phyloP scores from a whole-genome alignment of 306 rosid genomes.

The Argentina anserina region DNA sequence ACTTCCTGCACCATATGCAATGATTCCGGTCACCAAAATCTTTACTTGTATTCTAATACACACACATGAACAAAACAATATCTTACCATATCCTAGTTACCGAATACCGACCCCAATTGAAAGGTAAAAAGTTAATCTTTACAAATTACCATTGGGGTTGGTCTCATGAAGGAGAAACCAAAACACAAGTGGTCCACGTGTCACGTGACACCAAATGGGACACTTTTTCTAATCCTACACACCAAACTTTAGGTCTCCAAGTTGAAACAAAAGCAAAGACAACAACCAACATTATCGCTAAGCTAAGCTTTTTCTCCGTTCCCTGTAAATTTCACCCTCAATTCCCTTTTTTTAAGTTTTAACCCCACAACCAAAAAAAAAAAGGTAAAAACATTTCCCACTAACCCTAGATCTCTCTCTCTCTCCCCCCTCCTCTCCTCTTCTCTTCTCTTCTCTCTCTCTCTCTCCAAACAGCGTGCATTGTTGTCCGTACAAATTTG shows the following conservation, averaged over 20 bases:
- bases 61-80: too few relatives aligned
- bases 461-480: background rate
- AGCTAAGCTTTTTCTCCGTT: background rate
- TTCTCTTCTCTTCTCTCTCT: background rate
- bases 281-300: background rate
- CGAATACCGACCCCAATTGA: background rate
- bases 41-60: background rate
- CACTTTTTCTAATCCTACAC: background rate
- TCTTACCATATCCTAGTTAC: background rate
- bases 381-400: background rate
- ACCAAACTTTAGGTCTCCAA: background rate
- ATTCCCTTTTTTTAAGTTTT: background rate
- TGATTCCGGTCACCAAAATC: conserved; percentile 6
- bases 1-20: background rate
- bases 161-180: background rate
- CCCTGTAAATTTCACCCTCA: conserved; percentile 1
- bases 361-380: background rate
- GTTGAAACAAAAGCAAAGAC: background rate
- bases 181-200: background rate
- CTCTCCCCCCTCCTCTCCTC: background rate
- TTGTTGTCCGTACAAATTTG: conserved; percentile 7
- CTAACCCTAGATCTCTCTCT: conserved; percentile 20
- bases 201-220: too few relatives aligned
- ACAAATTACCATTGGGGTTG: background rate
- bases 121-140: background rate